Percentiles rank a stretch among this genome's conserved stretches.
Conservation (phyloP, 2,329 filamentous ascomycete genomes). For the Arthroderma sp. region DNA sequence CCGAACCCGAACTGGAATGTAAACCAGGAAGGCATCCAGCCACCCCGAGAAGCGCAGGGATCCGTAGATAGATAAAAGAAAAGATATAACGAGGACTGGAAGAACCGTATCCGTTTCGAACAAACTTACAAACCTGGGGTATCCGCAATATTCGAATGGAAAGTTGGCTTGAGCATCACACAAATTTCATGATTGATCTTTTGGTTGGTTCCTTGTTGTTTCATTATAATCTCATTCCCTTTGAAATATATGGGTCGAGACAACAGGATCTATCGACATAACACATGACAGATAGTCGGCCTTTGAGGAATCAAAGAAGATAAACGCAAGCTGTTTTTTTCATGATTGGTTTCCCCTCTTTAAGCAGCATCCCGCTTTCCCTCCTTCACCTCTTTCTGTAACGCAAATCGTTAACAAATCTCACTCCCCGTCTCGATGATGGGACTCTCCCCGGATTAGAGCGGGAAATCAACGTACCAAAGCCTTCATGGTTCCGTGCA, state of each 20-base stretch:
- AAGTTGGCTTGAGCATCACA: too few relatives aligned
- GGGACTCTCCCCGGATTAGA: neutral
- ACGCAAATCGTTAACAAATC: constrained; percentile 20
- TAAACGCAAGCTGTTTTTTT: neutral
- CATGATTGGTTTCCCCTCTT: constrained; percentile 25
- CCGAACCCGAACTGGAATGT: too few relatives aligned
- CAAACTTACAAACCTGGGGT: too few relatives aligned
- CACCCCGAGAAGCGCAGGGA: too few relatives aligned
- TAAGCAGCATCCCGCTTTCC: constrained; percentile 84
- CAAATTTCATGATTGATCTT: neutral
- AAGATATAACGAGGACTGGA: neutral
- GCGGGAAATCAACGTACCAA: constrained; percentile 52
- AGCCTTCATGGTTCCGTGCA: constrained; percentile 96
- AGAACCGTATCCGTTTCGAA: too few relatives aligned
- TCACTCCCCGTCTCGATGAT: constrained; percentile 14
- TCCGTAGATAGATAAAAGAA: too few relatives aligned
- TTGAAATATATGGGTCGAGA: neutral
- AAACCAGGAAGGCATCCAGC: too few relatives aligned
- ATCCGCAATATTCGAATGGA: too few relatives aligned
- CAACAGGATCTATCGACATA: constrained; percentile 8
- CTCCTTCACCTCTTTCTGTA: constrained; percentile 93
- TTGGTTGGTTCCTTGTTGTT: constrained; percentile 1
- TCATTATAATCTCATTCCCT: constrained; percentile 4
- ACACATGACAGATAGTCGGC: constrained; percentile 12
- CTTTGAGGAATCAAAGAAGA: too few relatives aligned